Evolutionary conservation across 139 green algal genomes (phyloP), one percentile per base, ranked within the genome.

Genomic region (Parachlorella kessleri): DNA sequence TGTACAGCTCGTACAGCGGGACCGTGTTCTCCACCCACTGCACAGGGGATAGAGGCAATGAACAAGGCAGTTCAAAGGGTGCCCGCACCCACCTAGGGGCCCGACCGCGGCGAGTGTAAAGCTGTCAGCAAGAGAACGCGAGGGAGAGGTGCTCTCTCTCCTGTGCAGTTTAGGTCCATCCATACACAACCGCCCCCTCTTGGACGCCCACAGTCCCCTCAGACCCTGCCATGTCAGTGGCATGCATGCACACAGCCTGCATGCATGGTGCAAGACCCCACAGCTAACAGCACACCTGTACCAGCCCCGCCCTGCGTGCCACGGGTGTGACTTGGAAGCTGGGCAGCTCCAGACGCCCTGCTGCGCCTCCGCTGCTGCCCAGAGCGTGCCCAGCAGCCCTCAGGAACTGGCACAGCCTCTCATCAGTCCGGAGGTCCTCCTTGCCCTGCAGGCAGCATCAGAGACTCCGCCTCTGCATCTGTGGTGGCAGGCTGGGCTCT

Each of bases 341-440:
- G 6, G 74, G 75, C 42, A 64, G 65, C 14, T 33, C 42, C 33
- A 72, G 36, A 38, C 24, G 23, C 24, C 28, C 42, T 4, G 28
- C 37, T 32, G 10, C 33, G 40, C 59, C 79, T 68, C 55, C 48
- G 32, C 14, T 63, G 59, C 1, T n/a, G 40, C 36, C 33, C 26
- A 41, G 73, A 2, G 82, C 78, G 6, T 64, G 42, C 33, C 96
- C 79, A 30, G 92, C 39, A n/a, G 65, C 67, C 14, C 55, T 73
- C 37, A 93, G 72, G 30, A 97, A 73, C 83, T 96, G 94, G 91
- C 95, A 94, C 4, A 98, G 75, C 30, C 89, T 82, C 66, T 93
- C 90, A 69, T 98, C 95, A 40, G 96, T 82, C 1, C 93, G 78
- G 79, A 98, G 83, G 59, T 98, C 95, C 71, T 98, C 95, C 9